Evolutionary conservation across 306 rosid genomes (phyloP).

Genomic region (Coriaria nepalensis): DNA sequence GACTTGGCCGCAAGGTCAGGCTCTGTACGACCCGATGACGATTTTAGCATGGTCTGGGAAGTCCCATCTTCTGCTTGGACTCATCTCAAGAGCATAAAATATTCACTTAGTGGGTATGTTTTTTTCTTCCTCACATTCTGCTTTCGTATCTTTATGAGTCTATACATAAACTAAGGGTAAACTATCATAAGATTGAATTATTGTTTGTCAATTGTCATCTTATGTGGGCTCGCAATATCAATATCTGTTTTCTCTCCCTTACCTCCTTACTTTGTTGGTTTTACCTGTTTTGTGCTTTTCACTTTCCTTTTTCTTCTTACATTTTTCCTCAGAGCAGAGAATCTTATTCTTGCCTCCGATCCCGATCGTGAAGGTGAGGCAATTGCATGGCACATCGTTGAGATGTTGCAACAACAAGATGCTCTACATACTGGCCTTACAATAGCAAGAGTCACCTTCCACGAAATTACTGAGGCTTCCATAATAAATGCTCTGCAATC

Average conservation of each 20-base stretch:
- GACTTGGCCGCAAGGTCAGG: slow-evolving; percentile 98
- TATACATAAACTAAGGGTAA: too few species aligned
- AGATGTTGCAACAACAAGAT: slow-evolving; percentile 91
- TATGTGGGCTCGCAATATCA: slow-evolving; percentile 8
- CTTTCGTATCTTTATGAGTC: too few species aligned
- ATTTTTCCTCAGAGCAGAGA: slow-evolving; percentile 84
- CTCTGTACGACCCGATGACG: slow-evolving; percentile 92
- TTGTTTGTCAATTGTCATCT: slow-evolving; percentile 9
- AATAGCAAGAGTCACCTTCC: slow-evolving; percentile 73
- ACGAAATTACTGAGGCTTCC: slow-evolving; percentile 87
- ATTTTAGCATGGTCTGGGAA: slow-evolving; percentile 99
- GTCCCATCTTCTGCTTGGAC: slow-evolving; percentile 97
- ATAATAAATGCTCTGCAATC: slow-evolving; percentile 62
- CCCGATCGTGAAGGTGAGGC: slow-evolving; percentile 99
- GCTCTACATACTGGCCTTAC: slow-evolving; percentile 45
- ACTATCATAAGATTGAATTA: background rate
- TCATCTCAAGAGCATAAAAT: slow-evolving; percentile 87
- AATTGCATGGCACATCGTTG: slow-evolving; percentile 92
- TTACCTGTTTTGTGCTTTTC: slow-evolving; percentile 14
- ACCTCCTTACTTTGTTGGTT: slow-evolving; percentile 12
- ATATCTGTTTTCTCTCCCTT: slow-evolving; percentile 5
- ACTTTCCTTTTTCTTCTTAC: slow-evolving; percentile 18
- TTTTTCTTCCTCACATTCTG: too few species aligned
- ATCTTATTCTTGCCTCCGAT: slow-evolving; percentile 96
- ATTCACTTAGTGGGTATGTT: slow-evolving; percentile 66